Percentiles rank a stretch among this genome's conserved stretches.
Evolutionary conservation across 179 eudicot species (phyloP).

Genomic region (Silene coronaria): DNA sequence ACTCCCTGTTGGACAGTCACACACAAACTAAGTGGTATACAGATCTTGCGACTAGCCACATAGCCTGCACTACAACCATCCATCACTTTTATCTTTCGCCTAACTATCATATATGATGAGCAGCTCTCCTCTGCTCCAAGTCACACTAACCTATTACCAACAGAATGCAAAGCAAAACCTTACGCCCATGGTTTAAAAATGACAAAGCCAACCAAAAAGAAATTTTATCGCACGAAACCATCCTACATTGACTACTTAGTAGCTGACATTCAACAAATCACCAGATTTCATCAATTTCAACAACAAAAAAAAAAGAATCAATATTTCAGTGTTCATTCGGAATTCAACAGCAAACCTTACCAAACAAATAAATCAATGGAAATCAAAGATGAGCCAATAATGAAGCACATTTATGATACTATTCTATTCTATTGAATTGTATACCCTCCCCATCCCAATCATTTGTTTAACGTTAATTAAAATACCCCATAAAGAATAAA

Average conservation of each 20-base stretch:
- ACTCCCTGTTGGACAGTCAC: neutral
- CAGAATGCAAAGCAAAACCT: neutral
- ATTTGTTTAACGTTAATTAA: too few species aligned
- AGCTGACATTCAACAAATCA: neutral
- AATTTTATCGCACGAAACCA: neutral
- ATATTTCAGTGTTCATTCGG: neutral
- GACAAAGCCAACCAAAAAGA: neutral
- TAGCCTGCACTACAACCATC: neutral
- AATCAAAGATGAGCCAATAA: neutral
- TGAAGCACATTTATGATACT: neutral
- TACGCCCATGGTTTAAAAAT: neutral
- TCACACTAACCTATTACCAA: neutral
- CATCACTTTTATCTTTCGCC: neutral
- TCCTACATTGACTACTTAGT: neutral
- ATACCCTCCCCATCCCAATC: too few species aligned
- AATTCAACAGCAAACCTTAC: neutral
- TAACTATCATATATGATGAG: neutral
- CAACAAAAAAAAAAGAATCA: neutral
- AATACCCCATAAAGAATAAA: neutral
- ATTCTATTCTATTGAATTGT: too few species aligned
- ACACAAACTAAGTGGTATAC: neutral
- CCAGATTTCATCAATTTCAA: neutral
- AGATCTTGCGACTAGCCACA: neutral
- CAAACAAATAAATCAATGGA: neutral
- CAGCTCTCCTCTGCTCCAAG: neutral